Evolutionary conservation across 495 filamentous ascomycete genomes (phyloP).

Genomic region (Margaritispora aquatica): DNA sequence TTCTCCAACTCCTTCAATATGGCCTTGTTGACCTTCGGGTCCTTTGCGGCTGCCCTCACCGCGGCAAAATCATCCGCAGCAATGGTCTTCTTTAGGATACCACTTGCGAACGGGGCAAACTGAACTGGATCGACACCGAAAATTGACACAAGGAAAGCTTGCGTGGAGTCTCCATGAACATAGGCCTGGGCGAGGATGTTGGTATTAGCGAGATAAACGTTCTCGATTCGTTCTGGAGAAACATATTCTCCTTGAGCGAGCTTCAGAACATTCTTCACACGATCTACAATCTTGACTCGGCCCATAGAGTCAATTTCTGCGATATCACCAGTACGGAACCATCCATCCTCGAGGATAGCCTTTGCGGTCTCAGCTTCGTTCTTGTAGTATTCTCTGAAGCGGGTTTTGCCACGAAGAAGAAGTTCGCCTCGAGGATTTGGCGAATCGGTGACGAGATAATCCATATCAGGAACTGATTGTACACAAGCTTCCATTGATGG

Average conservation of each 20-base stretch:
- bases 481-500: constrained; percentile 71
- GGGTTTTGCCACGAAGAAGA: constrained; percentile 66
- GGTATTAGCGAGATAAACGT: constrained; percentile 77
- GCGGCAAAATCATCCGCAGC: constrained; percentile 54
- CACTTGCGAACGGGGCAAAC: constrained; percentile 74
- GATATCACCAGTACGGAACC: constrained; percentile 96
- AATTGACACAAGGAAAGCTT: constrained; percentile 77
- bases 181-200: constrained; percentile 73
- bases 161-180: constrained; percentile 84
- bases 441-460: constrained; percentile 85
- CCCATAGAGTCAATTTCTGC: constrained; percentile 75
- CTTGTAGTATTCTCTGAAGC: constrained; percentile 84
- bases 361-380: constrained; percentile 82
- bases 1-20: constrained; percentile 75
- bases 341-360: constrained; percentile 79
- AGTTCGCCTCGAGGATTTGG: constrained; percentile 93
- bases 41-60: constrained; percentile 56
- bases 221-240: constrained; percentile 94
- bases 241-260: constrained; percentile 97
- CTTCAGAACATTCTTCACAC: constrained; percentile 97
- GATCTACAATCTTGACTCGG: constrained; percentile 89
- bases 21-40: constrained; percentile 63
- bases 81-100: constrained; percentile 64
- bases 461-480: constrained; percentile 87
- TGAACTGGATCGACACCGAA: constrained; percentile 78